Base-by-base conservation (phyloP, 768 basidiomycete species). In the Cystobasidium tubakii region DNA sequence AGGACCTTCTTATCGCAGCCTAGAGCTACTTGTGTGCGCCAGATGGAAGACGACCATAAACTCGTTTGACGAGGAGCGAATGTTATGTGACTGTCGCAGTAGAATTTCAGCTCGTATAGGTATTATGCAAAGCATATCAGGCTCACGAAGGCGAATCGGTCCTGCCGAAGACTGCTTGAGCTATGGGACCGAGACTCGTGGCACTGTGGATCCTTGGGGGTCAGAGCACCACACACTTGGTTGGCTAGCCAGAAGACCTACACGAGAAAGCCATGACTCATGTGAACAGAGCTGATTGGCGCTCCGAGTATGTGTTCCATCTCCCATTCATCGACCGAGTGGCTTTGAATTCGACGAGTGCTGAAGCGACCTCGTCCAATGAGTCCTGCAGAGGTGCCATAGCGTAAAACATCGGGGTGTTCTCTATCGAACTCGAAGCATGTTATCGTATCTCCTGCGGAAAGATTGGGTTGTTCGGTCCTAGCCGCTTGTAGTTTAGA, bases 1-100 rank as follows among this genome's bases (percentile, higher is more conserved):
- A 74, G 66, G 27, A 71, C 50, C 36, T 66, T 66, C 73, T 74
- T 74, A 62, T 74, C 73, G 36, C 73, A 66, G 19, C 73, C 73
- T 57, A 54, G 43, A 25, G 65, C 50, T 19, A 67, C 25, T 10
- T 36, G 31, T 4, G 25, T 42, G 6, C 42, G 4, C 25, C 27
- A 50, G 21, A 74, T 33, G 12, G 44, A 25, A 53, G 73, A 74
- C 7, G 73, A 53, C 73, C 73, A 74, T n/a, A 74, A 19, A 27
- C 39, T 34, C 10, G 73, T 74, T 43, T 74, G 39, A 21, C 66
- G 65, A 21, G 73, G 73, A 10, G 63, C 25, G 6, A 74, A 44
- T 70, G 12, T 53, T 4, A 69, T 55, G 44, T 29, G 29, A 9
- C 72, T 73, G 42, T 62, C 7, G 53, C 3, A 6, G 6, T 27